Percentiles rank a stretch among this genome's conserved stretches.
phyloP scores from a whole-genome alignment of 75 land plant genomes.

The Adiantum capillusveneris region DNA sequence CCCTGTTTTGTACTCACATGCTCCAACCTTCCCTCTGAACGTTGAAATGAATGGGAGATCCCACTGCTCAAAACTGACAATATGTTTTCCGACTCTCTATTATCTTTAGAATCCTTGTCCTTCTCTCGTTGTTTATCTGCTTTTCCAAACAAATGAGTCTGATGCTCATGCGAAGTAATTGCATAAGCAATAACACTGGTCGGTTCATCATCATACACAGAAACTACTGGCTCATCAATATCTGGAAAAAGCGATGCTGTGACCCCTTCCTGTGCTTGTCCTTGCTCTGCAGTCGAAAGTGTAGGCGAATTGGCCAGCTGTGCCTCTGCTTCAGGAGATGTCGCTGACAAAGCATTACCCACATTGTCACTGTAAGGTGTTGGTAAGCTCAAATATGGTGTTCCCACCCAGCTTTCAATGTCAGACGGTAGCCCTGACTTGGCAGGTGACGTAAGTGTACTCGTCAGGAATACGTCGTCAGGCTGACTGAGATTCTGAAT shows the following conservation, averaged over 20 bases:
- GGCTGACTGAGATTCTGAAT: too few species aligned
- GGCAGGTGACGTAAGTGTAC: constrained; percentile 33
- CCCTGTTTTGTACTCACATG: constrained; percentile 24
- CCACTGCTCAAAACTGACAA: constrained; percentile 11
- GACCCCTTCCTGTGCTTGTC: constrained; percentile 42
- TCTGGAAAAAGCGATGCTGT: constrained; percentile 50
- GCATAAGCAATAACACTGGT: constrained; percentile 84
- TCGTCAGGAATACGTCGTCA: constrained; percentile 35
- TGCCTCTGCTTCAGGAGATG: constrained; percentile 20
- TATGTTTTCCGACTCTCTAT: constrained; percentile 15
- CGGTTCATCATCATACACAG: constrained; percentile 90
- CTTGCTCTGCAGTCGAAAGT: background rate
- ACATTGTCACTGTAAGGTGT: constrained; percentile 28
- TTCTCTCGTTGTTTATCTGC: constrained; percentile 13
- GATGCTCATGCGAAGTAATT: constrained; percentile 52
- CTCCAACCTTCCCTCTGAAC: constrained; percentile 23
- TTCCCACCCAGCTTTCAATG: constrained; percentile 42
- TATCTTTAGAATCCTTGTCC: constrained; percentile 10
- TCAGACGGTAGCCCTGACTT: constrained; percentile 46
- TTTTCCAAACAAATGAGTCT: constrained; percentile 26
- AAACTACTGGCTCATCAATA: constrained; percentile 42
- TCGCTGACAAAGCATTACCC: constrained; percentile 1
- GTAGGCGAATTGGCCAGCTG: constrained; percentile 16
- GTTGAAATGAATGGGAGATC: constrained; percentile 17
- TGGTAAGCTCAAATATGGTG: constrained; percentile 39